These are phyloP conservation scores for Verruconis gallopava DNA, from an alignment of 2,329 filamentous ascomycete species.

Conservation along the genomic window DNA sequence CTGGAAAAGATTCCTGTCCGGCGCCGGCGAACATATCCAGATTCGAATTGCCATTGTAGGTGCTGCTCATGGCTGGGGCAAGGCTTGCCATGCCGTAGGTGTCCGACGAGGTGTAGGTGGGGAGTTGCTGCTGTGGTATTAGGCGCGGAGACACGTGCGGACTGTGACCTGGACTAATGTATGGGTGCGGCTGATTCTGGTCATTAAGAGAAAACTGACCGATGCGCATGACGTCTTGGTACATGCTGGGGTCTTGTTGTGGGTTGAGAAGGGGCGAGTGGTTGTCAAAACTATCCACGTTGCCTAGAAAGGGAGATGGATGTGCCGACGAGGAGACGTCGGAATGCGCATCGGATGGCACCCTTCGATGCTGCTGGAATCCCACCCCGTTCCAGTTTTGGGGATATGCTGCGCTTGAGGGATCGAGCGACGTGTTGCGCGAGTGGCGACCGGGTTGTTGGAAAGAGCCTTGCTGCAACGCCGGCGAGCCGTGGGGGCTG, in stretches of 20 bases:
- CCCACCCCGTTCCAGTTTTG: conserved; percentile 41
- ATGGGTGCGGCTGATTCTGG: conserved; percentile 15
- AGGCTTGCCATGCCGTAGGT: conserved; percentile 34
- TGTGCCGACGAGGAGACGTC: conserved; percentile 74
- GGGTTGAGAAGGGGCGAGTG: conserved; percentile 72
- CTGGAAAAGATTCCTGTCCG: conserved; percentile 35
- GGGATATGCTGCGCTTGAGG: conserved; percentile 45
- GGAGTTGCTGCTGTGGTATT: conserved; percentile 50
- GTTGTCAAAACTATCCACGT: conserved; percentile 60
- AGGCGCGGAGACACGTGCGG: conserved; percentile 56
- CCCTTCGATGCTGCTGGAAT: conserved; percentile 60
- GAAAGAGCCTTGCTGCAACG: conserved; percentile 38
- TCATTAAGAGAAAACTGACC: conserved; percentile 71
- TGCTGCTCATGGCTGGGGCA: conserved; percentile 32
- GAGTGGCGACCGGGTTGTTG: conserved; percentile 44
- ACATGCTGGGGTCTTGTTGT: conserved; percentile 56
- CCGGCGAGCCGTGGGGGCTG: conserved; percentile 40
- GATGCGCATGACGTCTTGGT: conserved; percentile 63
- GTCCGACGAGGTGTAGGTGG: conserved; percentile 31
- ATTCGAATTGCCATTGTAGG: conserved; percentile 20
- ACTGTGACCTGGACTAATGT: conserved; percentile 53
- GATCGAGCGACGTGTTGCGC: conserved; percentile 47
- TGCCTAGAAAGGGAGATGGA: conserved; percentile 68
- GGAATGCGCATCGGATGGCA: conserved; percentile 73
- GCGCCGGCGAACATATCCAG: conserved; percentile 39